Evolutionary conservation across 805 yeast genomes (phyloP).

Genomic region (Kregervanrija fluxuum): DNA sequence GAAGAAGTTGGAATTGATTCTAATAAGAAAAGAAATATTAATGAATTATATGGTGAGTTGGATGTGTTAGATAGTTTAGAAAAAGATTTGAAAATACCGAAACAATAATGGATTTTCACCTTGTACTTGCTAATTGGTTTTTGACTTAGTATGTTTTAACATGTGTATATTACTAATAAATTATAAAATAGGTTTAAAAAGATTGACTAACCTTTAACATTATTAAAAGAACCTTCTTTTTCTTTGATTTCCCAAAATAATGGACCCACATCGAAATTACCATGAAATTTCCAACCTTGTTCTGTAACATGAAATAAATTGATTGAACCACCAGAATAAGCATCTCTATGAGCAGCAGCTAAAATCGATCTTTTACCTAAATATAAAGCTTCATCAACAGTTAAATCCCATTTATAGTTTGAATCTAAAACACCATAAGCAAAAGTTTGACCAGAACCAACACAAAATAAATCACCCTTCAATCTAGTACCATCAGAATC

Average conservation of each 20-base stretch:
- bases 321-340: conserved; percentile 94
- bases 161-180: conserved; percentile 2
- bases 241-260: conserved; percentile 89
- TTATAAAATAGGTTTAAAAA: background rate
- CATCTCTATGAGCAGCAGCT: conserved; percentile 98
- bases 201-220: conserved; percentile 45
- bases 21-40: conserved; percentile 1
- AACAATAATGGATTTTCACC: conserved; percentile 1
- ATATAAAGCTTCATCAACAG: conserved; percentile 89
- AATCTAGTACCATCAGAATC: conserved; percentile 96
- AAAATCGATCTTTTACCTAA: conserved; percentile 92
- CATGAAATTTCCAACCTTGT: conserved; percentile 92
- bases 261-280: conserved; percentile 87
- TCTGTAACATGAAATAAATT: conserved; percentile 91
- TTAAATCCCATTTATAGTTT: conserved; percentile 83
- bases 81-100: conserved; percentile 1
- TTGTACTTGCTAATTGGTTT: background rate
- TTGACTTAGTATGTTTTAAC: background rate
- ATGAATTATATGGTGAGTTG: background rate
- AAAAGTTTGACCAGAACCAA: conserved; percentile 98
- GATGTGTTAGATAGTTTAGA: background rate
- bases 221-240: conserved; percentile 82
- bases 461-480: conserved; percentile 92
- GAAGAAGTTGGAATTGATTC: background rate
- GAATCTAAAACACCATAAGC: conserved; percentile 98